Percentiles rank a stretch among this genome's conserved stretches.
Evolutionary conservation across 2,329 filamentous ascomycete genomes (phyloP).

Genomic region (Sclerotinia glacialis): DNA sequence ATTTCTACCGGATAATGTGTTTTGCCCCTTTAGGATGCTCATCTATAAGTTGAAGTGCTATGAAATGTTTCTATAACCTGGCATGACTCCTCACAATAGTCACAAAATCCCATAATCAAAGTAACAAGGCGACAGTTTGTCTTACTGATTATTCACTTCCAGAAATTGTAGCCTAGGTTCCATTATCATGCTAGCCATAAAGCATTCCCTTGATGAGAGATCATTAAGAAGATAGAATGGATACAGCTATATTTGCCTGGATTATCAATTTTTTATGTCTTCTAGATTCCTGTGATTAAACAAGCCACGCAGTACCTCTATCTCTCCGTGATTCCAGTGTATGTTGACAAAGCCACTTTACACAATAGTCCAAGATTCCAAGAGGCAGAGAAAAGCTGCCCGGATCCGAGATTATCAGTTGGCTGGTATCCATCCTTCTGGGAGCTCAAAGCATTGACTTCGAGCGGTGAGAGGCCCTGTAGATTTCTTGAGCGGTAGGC

Average conservation of each 20-base stretch:
- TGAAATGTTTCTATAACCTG: neutral
- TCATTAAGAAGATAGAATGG: neutral
- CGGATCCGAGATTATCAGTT: neutral
- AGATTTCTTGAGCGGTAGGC: neutral
- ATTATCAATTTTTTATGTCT: too few species aligned
- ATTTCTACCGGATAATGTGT: too few species aligned
- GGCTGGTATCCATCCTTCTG: neutral
- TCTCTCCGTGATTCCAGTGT: too few species aligned
- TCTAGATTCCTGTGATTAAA: too few species aligned
- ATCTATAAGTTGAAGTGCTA: neutral
- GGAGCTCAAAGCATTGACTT: neutral
- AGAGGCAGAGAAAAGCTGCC: neutral
- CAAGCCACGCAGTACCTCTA: too few species aligned
- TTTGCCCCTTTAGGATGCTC: neutral
- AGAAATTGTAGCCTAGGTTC: neutral
- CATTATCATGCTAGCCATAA: neutral
- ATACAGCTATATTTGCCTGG: neutral
- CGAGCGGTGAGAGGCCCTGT: neutral
- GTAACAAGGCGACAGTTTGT: neutral
- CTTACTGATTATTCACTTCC: neutral
- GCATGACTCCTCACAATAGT: neutral
- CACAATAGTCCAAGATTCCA: neutral
- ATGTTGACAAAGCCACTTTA: too few species aligned
- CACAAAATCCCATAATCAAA: neutral
- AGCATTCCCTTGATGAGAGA: too few species aligned